A percentile compares a stretch with the other conserved stretches of the same genome.
Evolutionary conservation across 495 filamentous ascomycete species (phyloP).

Genomic region (Podospora pseudocomata): DNA sequence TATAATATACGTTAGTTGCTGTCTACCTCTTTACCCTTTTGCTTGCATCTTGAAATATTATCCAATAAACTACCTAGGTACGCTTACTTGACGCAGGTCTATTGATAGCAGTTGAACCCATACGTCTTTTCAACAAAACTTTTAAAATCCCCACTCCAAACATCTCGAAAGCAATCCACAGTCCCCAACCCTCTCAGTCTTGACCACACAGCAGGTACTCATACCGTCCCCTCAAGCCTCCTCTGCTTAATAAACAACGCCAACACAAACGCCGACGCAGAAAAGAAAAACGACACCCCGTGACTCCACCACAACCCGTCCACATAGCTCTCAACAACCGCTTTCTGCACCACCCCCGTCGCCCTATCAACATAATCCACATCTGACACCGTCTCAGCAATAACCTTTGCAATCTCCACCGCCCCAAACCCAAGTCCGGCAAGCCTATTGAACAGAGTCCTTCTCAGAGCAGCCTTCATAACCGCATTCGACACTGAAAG

Average conservation of each 20-base stretch:
- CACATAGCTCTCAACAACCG: conserved; percentile 35
- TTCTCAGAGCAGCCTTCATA: conserved; percentile 30
- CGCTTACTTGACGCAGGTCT: too few relatives aligned
- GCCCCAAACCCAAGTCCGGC: conserved; percentile 23
- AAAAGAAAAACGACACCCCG: conserved; percentile 29
- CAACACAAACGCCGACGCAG: conserved; percentile 20
- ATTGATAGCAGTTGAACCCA: too few relatives aligned
- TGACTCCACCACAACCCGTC: conserved; percentile 41
- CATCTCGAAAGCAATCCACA: background rate
- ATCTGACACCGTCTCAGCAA: conserved; percentile 39
- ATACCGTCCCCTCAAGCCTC: conserved; percentile 10
- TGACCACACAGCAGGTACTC: background rate
- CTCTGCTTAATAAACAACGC: conserved; percentile 28
- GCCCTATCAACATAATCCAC: conserved; percentile 51
- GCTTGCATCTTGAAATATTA: too few relatives aligned
- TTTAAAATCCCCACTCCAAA: background rate
- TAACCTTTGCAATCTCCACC: conserved; percentile 31
- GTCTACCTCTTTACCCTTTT: too few relatives aligned
- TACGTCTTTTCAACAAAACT: background rate
- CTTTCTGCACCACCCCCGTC: conserved; percentile 31
- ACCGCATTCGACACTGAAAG: conserved; percentile 49
- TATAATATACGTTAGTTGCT: too few relatives aligned
- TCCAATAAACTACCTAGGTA: too few relatives aligned
- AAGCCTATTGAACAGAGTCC: conserved; percentile 25
- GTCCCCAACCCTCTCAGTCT: too few relatives aligned